A percentile compares a stretch with the other conserved stretches of the same genome.
Evolutionary conservation across 2,329 filamentous ascomycete genomes (phyloP).

Genomic region (Aspergillus quadricinctus): DNA sequence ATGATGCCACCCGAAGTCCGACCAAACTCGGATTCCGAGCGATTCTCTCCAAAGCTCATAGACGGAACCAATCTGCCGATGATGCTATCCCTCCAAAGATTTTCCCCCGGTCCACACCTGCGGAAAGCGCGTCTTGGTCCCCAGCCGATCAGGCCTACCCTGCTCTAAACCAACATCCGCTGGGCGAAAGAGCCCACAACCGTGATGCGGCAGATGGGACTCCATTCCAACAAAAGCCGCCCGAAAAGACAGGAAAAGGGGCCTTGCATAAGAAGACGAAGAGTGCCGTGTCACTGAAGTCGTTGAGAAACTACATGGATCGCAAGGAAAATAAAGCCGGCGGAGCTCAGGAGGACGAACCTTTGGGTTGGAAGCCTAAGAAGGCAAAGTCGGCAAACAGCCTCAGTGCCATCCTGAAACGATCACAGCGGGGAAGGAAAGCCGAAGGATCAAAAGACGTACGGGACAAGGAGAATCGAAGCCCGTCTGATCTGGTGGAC

Average conservation of each 20-base stretch:
- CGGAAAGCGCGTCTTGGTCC: constrained; percentile 35
- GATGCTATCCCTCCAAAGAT: constrained; percentile 20
- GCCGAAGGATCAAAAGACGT: constrained; percentile 50
- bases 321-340: constrained; percentile 38
- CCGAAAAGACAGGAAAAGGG: constrained; percentile 33
- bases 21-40: constrained; percentile 48
- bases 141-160: constrained; percentile 49
- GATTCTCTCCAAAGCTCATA: constrained; percentile 50
- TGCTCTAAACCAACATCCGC: constrained; percentile 27
- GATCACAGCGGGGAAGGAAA: constrained; percentile 65
- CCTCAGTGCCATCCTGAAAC: constrained; percentile 69
- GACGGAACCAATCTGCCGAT: constrained; percentile 42
- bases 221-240: constrained; percentile 32
- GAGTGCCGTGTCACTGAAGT: constrained; percentile 51
- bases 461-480: constrained; percentile 79
- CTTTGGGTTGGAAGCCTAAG: constrained; percentile 47
- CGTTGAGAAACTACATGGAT: constrained; percentile 44
- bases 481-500: constrained; percentile 50
- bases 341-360: constrained; percentile 28
- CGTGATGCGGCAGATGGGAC: constrained; percentile 25
- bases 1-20: constrained; percentile 31
- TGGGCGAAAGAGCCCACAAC: constrained; percentile 38
- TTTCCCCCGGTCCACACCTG: constrained; percentile 41
- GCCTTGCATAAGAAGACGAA: constrained; percentile 51
- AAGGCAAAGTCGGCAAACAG: constrained; percentile 83